Evolutionary conservation across 129 eudicot species (phyloP).

Genomic region (Logfia minima): DNA sequence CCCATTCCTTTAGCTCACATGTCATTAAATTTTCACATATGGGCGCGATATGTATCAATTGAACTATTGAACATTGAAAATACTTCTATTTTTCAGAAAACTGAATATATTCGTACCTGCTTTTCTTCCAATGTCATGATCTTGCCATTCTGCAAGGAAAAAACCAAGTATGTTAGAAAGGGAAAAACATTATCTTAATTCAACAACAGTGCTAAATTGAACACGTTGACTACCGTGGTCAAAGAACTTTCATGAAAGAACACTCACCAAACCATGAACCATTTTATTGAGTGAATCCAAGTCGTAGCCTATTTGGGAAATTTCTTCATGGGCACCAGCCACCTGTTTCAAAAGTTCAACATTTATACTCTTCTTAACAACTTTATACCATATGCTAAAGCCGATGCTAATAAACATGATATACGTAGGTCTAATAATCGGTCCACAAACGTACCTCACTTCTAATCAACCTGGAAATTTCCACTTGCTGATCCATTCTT

Average conservation of each 20-base stretch:
- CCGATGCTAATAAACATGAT: neutral
- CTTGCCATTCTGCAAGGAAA: constrained; percentile 68
- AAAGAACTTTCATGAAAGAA: neutral
- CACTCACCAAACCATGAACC: constrained; percentile 84
- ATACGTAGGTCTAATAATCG: neutral
- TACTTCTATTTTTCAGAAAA: neutral
- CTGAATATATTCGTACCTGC: constrained; percentile 52
- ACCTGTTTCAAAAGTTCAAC: constrained; percentile 56
- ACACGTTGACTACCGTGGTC: neutral
- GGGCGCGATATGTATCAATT: neutral
- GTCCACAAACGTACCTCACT: constrained; percentile 48
- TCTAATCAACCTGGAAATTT: constrained; percentile 64
- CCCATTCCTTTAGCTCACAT: neutral
- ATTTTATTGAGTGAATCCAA: constrained; percentile 55
- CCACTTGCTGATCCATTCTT: constrained; percentile 75
- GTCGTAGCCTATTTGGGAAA: constrained; percentile 63
- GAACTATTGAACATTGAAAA: neutral
- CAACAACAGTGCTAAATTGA: neutral
- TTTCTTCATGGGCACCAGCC: constrained; percentile 61
- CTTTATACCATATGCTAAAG: neutral
- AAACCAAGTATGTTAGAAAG: neutral
- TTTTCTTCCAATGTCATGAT: constrained; percentile 66
- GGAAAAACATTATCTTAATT: neutral
- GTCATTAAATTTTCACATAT: neutral
- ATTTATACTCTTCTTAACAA: neutral